Evolutionary conservation across 2,329 filamentous ascomycete species (phyloP), one percentile per base, ranked within the genome.

Genomic region (Sarocladiaceae sp.): DNA sequence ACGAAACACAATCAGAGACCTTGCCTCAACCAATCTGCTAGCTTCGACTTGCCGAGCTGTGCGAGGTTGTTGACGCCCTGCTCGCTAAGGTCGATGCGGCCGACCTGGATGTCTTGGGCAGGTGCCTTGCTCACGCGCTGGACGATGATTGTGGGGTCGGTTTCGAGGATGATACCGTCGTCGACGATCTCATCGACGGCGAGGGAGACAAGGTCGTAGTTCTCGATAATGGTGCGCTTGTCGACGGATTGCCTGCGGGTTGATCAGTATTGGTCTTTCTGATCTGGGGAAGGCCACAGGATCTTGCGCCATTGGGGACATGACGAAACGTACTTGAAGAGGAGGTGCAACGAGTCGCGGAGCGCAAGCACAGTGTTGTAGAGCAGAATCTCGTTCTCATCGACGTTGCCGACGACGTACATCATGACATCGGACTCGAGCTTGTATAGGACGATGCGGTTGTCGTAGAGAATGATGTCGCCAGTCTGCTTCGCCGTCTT

Each of bases 391-490:
- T 98, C 93, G 66, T 97, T 98, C 76, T 98, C 93, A 44, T 96
- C 88, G 44, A 87, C 77, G 45, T 83, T 82, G 52, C 91, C 91
- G 10, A 98, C 87, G 20, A 97, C 85, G 63, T 97, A 97, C 61
- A 81, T 80, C 85, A 96, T 96, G 46, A 97, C 86, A 65, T 98
- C 93, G 55, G 87, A 89, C 73, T 98, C 93, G 71, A 85, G 85
- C 80, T 98, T 98, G 76, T 96, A 98, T 43, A 97, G 83, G 45
- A 97, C 88, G 49, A 98, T 85, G 58, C 88, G 82, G 70, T 94
- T 94, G 69, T 98, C 93, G 69, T 96, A 97, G 45, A 98, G 80
- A 55, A 98, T 94, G 57, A 98, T 93, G 69, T 97, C 93, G 56
- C 85, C 88, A 12, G 81, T 90, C 70, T 94, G 88, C 74, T 97